These are phyloP conservation scores for Phyllosticta citriasiana DNA, from an alignment of 2,329 filamentous ascomycete genomes.

Conservation along the genomic window DNA sequence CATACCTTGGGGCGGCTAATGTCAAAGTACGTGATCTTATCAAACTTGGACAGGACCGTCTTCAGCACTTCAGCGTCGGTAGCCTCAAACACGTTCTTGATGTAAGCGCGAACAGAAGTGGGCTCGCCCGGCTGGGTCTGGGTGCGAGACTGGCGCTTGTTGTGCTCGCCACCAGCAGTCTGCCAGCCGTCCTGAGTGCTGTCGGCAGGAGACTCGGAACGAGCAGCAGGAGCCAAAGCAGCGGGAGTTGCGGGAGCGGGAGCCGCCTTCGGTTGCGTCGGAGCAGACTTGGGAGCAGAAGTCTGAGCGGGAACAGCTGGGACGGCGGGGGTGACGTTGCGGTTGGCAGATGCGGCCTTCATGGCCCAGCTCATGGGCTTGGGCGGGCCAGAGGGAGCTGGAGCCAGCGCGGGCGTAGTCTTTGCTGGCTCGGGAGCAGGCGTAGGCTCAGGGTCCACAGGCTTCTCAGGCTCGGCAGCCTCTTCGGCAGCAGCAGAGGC, in stretches of 20 bases:
- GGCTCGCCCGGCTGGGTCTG: slow-evolving; percentile 60
- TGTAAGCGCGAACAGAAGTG: slow-evolving; percentile 73
- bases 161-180: slow-evolving; percentile 66
- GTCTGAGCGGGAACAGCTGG: slow-evolving; percentile 24
- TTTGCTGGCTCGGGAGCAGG: slow-evolving; percentile 48
- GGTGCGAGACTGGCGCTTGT: slow-evolving; percentile 71
- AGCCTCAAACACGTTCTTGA: slow-evolving; percentile 91
- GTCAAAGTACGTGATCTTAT: slow-evolving; percentile 54
- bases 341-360: slow-evolving; percentile 39
- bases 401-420: slow-evolving; percentile 47
- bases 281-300: slow-evolving; percentile 23
- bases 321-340: slow-evolving; percentile 33
- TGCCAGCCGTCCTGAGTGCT: slow-evolving; percentile 63
- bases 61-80: slow-evolving; percentile 66
- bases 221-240: slow-evolving; percentile 18
- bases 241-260: slow-evolving; percentile 19
- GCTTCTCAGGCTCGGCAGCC: slow-evolving; percentile 43
- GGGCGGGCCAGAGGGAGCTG: slow-evolving; percentile 45
- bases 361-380: slow-evolving; percentile 61
- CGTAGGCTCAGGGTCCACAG: slow-evolving; percentile 52
- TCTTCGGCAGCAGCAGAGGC: slow-evolving; percentile 21
- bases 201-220: slow-evolving; percentile 21
- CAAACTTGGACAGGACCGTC: slow-evolving; percentile 58
- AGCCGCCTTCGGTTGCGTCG: slow-evolving; percentile 12
- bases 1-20: slow-evolving; percentile 65